Base-by-base conservation (phyloP, 2,329 filamentous ascomycete genomes). In the Sporothrix globosa region DNA sequence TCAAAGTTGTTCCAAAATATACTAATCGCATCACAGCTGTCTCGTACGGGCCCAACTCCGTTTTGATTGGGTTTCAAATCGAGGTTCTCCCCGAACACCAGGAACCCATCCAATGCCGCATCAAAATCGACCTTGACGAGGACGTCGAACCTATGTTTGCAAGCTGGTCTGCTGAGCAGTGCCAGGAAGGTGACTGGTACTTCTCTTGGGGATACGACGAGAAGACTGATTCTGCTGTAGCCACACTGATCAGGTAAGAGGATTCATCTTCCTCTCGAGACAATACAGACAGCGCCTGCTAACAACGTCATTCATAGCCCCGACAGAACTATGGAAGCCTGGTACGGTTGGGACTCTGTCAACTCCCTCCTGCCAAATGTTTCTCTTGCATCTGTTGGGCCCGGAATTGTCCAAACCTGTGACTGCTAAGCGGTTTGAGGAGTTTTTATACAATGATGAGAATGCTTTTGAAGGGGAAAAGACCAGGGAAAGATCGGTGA, bases 171-270 rank as follows among this genome's bases (percentile, higher is more conserved):
- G 46, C 74, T 17, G 58, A 74, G 30, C 63, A 67, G 2, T 80
- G 78, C 60, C 65, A 69, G 0, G 69, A 74, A 44, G 74, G 72
- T n/a, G 74, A 73, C n/a, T 78, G 76, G 75, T 70, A 69, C 4
- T 65, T 77, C 7, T 80, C 78, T 0, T 80, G 77, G 77, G 78
- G 78, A 1, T 78, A 80, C 72, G 74, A 76, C 24, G 53, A 70
- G 9, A 70, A 74, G 24, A 74, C 74, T 0, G 78, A 79, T 44
- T 76, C 75, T 3, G 78, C 74, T 0, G 76, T 79, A 27, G 74
- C 77, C 73, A 77, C 77, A 0, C 30, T 80, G 0, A 73, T 77
- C 34, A 78, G 77, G 78, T 79, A 72, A 73, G 77, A 13, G 41
- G 3, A 10, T 14, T 19, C 10, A 2, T 34, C 0, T 48, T 17